phyloP scores from a whole-genome alignment of 75 land plant species.

The Picea sitchensis region DNA sequence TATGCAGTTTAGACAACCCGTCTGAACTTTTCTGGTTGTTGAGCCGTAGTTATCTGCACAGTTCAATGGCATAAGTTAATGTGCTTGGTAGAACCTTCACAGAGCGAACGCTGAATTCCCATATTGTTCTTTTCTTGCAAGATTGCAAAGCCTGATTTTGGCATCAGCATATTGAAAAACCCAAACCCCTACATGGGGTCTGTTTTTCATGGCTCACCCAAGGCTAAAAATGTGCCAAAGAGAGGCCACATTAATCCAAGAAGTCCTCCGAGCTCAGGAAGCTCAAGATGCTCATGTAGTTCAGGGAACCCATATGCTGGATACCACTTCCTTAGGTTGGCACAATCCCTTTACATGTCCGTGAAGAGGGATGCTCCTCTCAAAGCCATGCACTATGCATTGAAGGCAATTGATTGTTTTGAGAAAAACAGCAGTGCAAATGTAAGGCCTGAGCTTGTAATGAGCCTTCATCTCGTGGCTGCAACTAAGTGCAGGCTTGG shows the following conservation, averaged over 20 bases:
- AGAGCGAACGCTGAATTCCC: background rate
- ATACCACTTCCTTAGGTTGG: constrained; percentile 8
- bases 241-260: background rate
- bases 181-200: constrained; percentile 4
- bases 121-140: background rate
- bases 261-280: constrained; percentile 2
- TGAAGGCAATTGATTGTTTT: constrained; percentile 59
- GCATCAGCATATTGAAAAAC: constrained; percentile 2
- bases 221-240: constrained; percentile 3
- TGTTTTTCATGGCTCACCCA: background rate
- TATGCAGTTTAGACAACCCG: background rate
- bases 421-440: constrained; percentile 28
- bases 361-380: constrained; percentile 53
- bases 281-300: background rate
- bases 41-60: background rate
- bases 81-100: background rate
- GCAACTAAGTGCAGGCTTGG: constrained; percentile 33
- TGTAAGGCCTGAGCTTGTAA: constrained; percentile 24
- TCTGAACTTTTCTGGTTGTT: constrained; percentile 3
- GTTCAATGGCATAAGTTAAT: background rate
- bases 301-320: constrained; percentile 5
- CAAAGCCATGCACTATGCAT: constrained; percentile 65
- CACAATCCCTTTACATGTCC: constrained; percentile 4
- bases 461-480: constrained; percentile 35
- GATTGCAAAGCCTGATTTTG: background rate